phyloP scores from a whole-genome alignment of 805 yeast species.

The Candida railenensis region DNA sequence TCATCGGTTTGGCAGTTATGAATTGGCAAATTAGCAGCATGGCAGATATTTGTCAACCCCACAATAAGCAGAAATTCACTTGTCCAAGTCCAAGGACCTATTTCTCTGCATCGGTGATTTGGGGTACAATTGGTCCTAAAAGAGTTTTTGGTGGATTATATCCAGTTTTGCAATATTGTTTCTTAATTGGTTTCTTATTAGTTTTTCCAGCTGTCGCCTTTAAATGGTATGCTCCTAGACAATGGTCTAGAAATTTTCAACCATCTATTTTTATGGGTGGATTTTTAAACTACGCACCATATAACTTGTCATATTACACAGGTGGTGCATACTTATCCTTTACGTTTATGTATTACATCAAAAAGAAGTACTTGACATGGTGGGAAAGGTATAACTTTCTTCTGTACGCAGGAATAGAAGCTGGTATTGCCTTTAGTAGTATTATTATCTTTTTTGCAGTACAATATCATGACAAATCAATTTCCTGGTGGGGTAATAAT shows the following conservation, averaged over 20 bases:
- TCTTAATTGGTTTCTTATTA: constrained; percentile 31
- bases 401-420: constrained; percentile 44
- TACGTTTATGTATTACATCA: constrained; percentile 50
- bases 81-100: constrained; percentile 32
- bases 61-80: constrained; percentile 45
- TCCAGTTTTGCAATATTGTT: constrained; percentile 32
- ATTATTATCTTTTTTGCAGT: constrained; percentile 51
- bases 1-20: constrained; percentile 25
- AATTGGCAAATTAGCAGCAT: constrained; percentile 31
- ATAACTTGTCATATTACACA: constrained; percentile 45
- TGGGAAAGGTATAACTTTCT: constrained; percentile 70
- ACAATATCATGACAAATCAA: constrained; percentile 34
- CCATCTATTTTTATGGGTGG: constrained; percentile 48
- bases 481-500: constrained; percentile 58
- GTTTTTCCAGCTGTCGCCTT: constrained; percentile 18
- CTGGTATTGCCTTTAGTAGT: constrained; percentile 54
- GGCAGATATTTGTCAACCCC: constrained; percentile 36
- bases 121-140: constrained; percentile 60
- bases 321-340: constrained; percentile 54
- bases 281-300: constrained; percentile 42
- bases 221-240: constrained; percentile 16
- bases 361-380: constrained; percentile 46
- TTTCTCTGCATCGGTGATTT: constrained; percentile 56
- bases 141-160: constrained; percentile 30
- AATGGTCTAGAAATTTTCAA: constrained; percentile 22